Evolutionary conservation across 352 stramenopile genomes (phyloP), one percentile per base, ranked within the genome.

Genomic region (Globisporangium nagaii): DNA sequence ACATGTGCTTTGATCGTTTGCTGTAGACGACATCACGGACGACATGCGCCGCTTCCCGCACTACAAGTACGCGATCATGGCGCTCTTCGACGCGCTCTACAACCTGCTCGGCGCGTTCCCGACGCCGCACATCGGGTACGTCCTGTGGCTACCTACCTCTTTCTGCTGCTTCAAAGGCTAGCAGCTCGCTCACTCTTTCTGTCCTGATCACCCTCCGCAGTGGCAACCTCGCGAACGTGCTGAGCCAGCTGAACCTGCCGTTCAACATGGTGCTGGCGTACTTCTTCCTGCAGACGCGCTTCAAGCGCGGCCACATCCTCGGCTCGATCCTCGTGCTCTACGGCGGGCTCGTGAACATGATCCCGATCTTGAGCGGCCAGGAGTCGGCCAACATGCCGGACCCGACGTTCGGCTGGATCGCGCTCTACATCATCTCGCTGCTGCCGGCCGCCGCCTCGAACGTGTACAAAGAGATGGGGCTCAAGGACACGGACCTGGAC

Each of bases 1-100:
- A 7, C 9, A 43, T 52, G 4, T 47, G 13, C 24, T 24, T 55
- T 13, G n/a, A n/a, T n/a, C n/a, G n/a, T n/a, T n/a, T n/a, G n/a
- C 36, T 62, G 28, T 48, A 84, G 79, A 93, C 59, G 78, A 93
- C 62, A 93, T 94, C 61, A 92, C 85, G 49, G 55, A 57, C 17
- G 82, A 90, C 43, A 95, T 93, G 83, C 75, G 76, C 2, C 54
- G 71, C 28, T 93, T 93, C 60, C 84, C 84, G 22, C 79, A 94
- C 63, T 90, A 91, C 71, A 95, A 93, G 59, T 92, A 86, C 66
- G 69, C 75, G 45, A 78, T 93, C 58, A 93, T 95, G 83, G 83
- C 79, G 48, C 66, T 93, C 19, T 84, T 93, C 25, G 85, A 95
- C 65, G 88, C 79, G 66, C 62, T 89, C 3, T 90, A 82, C 70